Percentiles rank a stretch among this genome's conserved stretches.
phyloP scores from a whole-genome alignment of 176 grass and related monocot genomes.

The Ensete glaucum region DNA sequence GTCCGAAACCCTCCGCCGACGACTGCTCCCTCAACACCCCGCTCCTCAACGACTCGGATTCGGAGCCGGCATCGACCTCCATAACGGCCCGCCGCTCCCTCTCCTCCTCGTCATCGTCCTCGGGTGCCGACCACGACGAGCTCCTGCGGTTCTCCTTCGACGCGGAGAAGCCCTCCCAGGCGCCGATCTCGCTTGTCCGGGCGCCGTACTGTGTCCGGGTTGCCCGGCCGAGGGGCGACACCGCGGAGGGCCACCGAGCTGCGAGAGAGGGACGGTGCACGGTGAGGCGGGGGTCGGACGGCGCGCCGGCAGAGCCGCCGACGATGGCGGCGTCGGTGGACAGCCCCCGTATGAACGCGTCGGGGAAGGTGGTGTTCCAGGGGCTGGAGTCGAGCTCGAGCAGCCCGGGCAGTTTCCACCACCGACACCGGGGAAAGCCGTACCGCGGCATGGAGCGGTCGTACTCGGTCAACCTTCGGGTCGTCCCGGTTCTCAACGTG shows the following conservation, averaged over 20 bases:
- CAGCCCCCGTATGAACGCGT: neutral
- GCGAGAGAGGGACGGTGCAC: neutral
- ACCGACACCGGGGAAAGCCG: neutral
- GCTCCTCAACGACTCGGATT: neutral
- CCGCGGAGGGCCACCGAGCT: neutral
- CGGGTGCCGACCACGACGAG: conserved; percentile 6
- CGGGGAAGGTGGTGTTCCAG: neutral
- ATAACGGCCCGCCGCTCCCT: neutral
- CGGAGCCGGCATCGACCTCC: neutral
- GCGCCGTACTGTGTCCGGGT: neutral
- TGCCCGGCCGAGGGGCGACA: neutral
- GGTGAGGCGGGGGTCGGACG: neutral
- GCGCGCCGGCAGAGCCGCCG: neutral
- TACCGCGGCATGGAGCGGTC: neutral
- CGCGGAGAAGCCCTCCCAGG: neutral
- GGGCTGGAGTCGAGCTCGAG: neutral
- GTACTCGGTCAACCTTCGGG: neutral
- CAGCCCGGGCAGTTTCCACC: neutral
- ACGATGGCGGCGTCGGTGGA: neutral
- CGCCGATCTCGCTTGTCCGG: neutral
- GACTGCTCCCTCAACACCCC: conserved; percentile 45
- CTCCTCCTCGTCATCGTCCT: conserved; percentile 2
- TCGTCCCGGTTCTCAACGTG: neutral
- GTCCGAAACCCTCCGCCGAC: conserved; percentile 25
- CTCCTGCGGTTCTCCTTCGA: neutral